Evolutionary conservation across 805 yeast species (phyloP).

Genomic region (Cyberlindnera maclurae): DNA sequence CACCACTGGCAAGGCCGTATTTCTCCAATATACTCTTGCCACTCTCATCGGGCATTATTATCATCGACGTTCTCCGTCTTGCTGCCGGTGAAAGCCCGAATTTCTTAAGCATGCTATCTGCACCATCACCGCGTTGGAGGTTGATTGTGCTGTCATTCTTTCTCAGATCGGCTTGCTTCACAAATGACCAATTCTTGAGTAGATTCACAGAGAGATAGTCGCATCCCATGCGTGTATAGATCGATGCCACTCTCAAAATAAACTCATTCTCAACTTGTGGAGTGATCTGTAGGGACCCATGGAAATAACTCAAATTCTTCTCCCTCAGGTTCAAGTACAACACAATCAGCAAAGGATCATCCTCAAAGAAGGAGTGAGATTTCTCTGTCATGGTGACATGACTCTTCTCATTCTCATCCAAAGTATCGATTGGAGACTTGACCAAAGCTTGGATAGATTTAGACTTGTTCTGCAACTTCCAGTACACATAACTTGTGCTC

Average conservation of each 20-base stretch:
- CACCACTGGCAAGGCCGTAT: slow-evolving; percentile 21
- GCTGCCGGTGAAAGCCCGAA: slow-evolving; percentile 22
- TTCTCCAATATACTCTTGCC: slow-evolving; percentile 22
- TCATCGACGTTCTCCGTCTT: slow-evolving; percentile 17
- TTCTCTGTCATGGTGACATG: slow-evolving; percentile 16
- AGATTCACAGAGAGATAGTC: slow-evolving; percentile 64
- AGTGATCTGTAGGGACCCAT: slow-evolving; percentile 38
- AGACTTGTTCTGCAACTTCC: slow-evolving; percentile 48
- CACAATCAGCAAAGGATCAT: slow-evolving; percentile 75
- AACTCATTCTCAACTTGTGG: slow-evolving; percentile 50
- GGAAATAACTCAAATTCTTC: slow-evolving; percentile 40
- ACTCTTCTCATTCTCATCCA: slow-evolving; percentile 26
- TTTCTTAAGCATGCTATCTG: slow-evolving; percentile 14
- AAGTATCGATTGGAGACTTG: slow-evolving; percentile 40
- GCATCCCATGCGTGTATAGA: slow-evolving; percentile 87
- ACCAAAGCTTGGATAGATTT: slow-evolving; percentile 60
- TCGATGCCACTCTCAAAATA: slow-evolving; percentile 53
- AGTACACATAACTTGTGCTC: slow-evolving; percentile 74
- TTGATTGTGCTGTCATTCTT: slow-evolving; percentile 10
- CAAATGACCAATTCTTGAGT: slow-evolving; percentile 62
- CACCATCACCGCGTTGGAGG: slow-evolving; percentile 5
- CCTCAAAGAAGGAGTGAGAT: slow-evolving; percentile 44
- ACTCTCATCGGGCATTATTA: slow-evolving; percentile 4
- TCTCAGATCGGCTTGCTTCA: slow-evolving; percentile 16
- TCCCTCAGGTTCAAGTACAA: slow-evolving; percentile 57